Conservation (phyloP, 1,139 yeast genomes). For the Nakaseomyces uthaithaninus region DNA sequence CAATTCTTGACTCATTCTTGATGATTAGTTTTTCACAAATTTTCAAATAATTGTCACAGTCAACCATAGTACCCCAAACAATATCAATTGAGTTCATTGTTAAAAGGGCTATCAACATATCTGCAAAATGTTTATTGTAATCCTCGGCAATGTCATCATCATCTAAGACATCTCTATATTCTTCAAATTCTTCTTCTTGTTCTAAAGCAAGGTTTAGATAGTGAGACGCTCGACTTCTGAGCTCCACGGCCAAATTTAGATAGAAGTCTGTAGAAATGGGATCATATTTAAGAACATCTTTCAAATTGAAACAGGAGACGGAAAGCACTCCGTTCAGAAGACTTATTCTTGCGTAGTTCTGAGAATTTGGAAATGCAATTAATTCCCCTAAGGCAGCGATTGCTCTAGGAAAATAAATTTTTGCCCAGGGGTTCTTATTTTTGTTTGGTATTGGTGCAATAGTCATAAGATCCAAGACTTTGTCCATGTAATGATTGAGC, state of each 20-base stretch:
- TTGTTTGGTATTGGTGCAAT: conserved; percentile 57
- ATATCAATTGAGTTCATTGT: conserved; percentile 85
- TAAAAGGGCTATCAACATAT: conserved; percentile 72
- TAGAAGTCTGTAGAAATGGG: conserved; percentile 56
- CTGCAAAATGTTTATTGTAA: conserved; percentile 37
- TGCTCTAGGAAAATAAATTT: conserved; percentile 76
- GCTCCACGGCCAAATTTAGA: conserved; percentile 60
- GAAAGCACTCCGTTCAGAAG: conserved; percentile 73
- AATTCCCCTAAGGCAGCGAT: conserved; percentile 69
- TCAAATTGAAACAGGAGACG: conserved; percentile 73
- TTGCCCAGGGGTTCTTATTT: conserved; percentile 74
- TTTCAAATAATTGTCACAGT: conserved; percentile 64
- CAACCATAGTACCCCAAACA: conserved; percentile 89
- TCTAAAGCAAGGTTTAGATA: conserved; percentile 39
- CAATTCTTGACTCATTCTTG: conserved; percentile 49
- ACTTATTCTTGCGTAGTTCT: conserved; percentile 63
- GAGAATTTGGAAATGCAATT: conserved; percentile 63
- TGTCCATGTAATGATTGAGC: conserved; percentile 64
- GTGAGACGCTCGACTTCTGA: conserved; percentile 65
- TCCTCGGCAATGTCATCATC: conserved; percentile 5
- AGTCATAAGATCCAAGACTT: conserved; percentile 82
- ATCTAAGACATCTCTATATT: conserved; percentile 2
- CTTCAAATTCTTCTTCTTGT: conserved; percentile 4
- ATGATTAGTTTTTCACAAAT: conserved; percentile 67
- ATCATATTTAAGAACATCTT: conserved; percentile 48